Evolutionary conservation across 129 eudicot genomes (phyloP).

Genomic region (Tagetes erecta): DNA sequence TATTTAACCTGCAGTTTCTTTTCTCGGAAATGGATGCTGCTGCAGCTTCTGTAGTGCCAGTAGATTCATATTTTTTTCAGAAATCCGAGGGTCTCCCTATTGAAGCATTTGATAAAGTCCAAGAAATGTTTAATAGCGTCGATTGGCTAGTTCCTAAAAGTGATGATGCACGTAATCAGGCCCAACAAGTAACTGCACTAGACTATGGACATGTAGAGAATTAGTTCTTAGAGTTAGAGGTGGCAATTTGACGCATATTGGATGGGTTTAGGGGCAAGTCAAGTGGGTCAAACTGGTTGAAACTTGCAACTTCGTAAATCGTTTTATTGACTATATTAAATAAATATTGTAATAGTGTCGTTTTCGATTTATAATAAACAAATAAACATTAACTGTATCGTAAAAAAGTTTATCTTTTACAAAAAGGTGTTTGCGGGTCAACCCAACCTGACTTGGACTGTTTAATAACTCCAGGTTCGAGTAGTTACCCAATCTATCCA

Average conservation of each 20-base stretch:
- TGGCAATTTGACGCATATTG: not conserved
- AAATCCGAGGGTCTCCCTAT: slow-evolving; percentile 65
- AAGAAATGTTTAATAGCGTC: slow-evolving; percentile 56
- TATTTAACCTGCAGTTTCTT: slow-evolving; percentile 53
- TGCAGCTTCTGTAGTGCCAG: slow-evolving; percentile 37
- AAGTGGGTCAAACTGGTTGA: not conserved
- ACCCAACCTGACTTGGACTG: not conserved
- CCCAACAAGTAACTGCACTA: slow-evolving; percentile 38
- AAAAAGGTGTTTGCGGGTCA: slow-evolving; percentile 4
- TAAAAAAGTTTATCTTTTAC: not conserved
- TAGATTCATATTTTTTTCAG: slow-evolving; percentile 44
- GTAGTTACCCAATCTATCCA: not conserved
- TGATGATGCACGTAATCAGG: slow-evolving; percentile 40
- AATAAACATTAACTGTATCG: not conserved
- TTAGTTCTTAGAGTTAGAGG: slow-evolving; percentile 6
- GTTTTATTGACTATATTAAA: not conserved
- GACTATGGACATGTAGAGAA: slow-evolving; percentile 37
- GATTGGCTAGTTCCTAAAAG: slow-evolving; percentile 53
- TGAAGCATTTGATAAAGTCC: slow-evolving; percentile 70
- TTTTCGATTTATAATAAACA: not conserved
- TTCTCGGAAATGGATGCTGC: slow-evolving; percentile 81
- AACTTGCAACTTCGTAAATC: not conserved
- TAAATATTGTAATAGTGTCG: not conserved
- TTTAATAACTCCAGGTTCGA: not conserved
- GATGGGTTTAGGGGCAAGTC: not conserved